phyloP scores from a whole-genome alignment of 2,329 filamentous ascomycete genomes.

The Harringtonia aguacate region DNA sequence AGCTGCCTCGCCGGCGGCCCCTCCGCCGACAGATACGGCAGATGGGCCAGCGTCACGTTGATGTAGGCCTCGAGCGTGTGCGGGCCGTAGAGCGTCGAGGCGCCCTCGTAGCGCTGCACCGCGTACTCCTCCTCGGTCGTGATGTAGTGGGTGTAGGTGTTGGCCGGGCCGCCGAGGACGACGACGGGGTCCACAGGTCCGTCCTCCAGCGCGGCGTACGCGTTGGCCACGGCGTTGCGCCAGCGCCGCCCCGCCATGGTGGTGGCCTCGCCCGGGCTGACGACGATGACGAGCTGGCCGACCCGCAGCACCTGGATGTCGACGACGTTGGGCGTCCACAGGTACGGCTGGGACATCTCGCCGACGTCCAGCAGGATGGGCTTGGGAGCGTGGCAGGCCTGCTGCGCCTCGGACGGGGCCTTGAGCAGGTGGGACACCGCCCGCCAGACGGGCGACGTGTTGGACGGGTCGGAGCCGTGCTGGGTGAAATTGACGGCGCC shows the following conservation, averaged over 20 bases:
- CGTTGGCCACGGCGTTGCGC: conserved; percentile 56
- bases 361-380: conserved; percentile 84
- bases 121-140: conserved; percentile 36
- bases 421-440: conserved; percentile 65
- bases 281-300: conserved; percentile 73
- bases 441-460: conserved; percentile 62
- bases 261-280: conserved; percentile 78
- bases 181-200: conserved; percentile 46
- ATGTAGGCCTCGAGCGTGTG: conserved; percentile 81
- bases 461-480: conserved; percentile 61
- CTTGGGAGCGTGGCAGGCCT: conserved; percentile 68
- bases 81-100: conserved; percentile 75
- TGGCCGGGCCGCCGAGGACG: conserved; percentile 76
- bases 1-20: conserved; percentile 25
- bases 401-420: conserved; percentile 57
- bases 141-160: conserved; percentile 58
- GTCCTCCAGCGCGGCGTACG: conserved; percentile 34
- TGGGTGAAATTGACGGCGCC: conserved; percentile 89
- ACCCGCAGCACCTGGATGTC: conserved; percentile 79
- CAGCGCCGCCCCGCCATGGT: conserved; percentile 89
- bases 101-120: conserved; percentile 83
- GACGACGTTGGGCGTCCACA: conserved; percentile 85
- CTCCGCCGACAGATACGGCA: conserved; percentile 57
- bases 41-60: conserved; percentile 60
- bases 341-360: conserved; percentile 65